Evolutionary conservation across 192 early-diverging fungal genomes (phyloP).

Genomic region (Coemansia sp.): DNA sequence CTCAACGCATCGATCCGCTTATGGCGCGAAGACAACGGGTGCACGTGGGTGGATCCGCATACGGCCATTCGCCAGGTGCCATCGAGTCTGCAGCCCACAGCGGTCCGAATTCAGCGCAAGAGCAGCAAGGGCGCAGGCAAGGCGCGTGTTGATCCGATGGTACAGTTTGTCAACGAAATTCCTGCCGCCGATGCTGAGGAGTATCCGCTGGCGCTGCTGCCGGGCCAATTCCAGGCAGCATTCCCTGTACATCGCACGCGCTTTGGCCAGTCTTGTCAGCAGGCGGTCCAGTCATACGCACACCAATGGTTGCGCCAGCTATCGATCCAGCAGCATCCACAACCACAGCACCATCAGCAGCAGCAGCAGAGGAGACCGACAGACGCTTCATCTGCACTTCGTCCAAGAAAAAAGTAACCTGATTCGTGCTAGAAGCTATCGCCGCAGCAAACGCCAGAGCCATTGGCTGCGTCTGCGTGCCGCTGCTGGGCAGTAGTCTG

Average conservation of each 20-base stretch:
- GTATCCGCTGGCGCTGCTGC: conserved; percentile 49
- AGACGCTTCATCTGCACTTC: neutral
- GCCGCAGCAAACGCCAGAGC: neutral
- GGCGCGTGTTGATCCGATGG: conserved; percentile 15
- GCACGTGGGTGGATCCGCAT: conserved; percentile 52
- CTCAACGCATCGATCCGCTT: conserved; percentile 43
- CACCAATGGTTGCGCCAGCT: conserved; percentile 35
- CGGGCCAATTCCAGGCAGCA: conserved; percentile 44
- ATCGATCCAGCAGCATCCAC: conserved; percentile 13
- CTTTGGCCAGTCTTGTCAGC: conserved; percentile 34
- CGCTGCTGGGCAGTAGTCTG: conserved; percentile 11
- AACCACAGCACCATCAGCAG: conserved; percentile 20
- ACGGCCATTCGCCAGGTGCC: conserved; percentile 51
- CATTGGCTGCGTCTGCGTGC: conserved; percentile 2
- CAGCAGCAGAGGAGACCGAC: neutral
- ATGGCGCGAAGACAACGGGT: conserved; percentile 53
- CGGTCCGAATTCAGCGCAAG: conserved; percentile 14
- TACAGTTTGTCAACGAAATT: conserved; percentile 19
- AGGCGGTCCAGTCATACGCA: conserved; percentile 35
- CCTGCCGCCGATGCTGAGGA: conserved; percentile 3
- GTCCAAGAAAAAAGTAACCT: neutral
- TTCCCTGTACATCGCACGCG: conserved; percentile 45
- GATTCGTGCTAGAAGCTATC: neutral
- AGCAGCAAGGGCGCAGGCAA: conserved; percentile 6
- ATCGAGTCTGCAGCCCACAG: conserved; percentile 38